Evolutionary conservation across 805 yeast species (phyloP), one percentile per base, ranked within the genome.

Genomic region (Saccharomycopsis sp.): DNA sequence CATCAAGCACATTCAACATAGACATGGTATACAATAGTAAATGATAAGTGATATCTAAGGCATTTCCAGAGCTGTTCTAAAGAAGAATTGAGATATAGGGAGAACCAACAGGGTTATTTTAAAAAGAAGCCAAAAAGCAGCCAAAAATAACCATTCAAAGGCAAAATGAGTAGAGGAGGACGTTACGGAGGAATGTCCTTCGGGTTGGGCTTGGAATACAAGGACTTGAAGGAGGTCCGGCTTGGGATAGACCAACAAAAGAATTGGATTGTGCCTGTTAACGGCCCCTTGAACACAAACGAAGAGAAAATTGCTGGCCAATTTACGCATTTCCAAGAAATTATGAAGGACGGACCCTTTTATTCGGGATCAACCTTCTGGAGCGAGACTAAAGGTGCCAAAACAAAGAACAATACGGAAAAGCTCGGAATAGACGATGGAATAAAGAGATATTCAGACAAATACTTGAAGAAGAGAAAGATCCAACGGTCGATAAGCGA

Each of bases 381-480:
- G 38, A 29, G 38, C 12, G 72, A 73, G 35, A 66, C 69, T 19
- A 71, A 64, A 9, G 59, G 64, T 3, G 64, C 59, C 17, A 63
- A 58, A 2, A 55, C 53, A 9, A 50, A 55, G 20, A 55, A 54
- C 56, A 65, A 58, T 41, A 78, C 67, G 49, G 74, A 75, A 57
- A 78, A 77, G 19, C 64, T 60, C 3, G 76, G 73, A 50, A 69
- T 76, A 1, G 76, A 77, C 57, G 96, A 89, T 68, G 91, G 93
- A 1, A 79, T 92, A 50, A 82, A 85, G 67, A 78, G 97, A 65
- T 89, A 89, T 68, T 83, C 96, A 1, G 97, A 92, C 70, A 78
- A 77, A 68, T 92, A 88, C 71, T 75, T 85, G 63, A 86, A 86
- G 68, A 83, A 82, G 65, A 79, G 88, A 58, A 83, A 80, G 66